phyloP scores from a whole-genome alignment of 495 filamentous ascomycete species.

The Parmelia sp. region DNA sequence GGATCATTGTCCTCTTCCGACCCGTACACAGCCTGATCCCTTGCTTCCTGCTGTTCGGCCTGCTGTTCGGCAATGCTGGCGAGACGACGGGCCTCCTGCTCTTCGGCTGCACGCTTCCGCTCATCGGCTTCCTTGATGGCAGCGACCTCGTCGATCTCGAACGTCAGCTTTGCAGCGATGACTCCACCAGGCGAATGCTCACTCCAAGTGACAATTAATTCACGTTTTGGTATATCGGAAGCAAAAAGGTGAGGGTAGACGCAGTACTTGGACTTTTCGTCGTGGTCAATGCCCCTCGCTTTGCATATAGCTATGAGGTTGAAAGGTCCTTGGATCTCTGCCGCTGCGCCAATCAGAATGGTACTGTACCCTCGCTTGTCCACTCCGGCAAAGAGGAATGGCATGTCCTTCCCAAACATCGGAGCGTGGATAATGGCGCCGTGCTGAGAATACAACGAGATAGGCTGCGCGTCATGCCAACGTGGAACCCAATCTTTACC shows the following conservation, averaged over 20 bases:
- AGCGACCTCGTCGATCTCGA: conserved; percentile 8
- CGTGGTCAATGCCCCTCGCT: conserved; percentile 20
- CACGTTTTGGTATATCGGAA: conserved; percentile 21
- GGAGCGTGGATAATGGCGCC: conserved; percentile 27
- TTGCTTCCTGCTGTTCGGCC: neutral
- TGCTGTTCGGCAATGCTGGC: neutral
- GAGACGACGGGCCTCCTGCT: neutral
- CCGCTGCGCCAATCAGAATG: conserved; percentile 26
- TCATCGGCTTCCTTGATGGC: neutral
- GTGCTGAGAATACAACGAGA: conserved; percentile 27
- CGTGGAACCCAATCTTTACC: conserved; percentile 21
- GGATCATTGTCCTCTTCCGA: neutral
- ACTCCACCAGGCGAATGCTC: conserved; percentile 29
- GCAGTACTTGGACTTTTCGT: conserved; percentile 25
- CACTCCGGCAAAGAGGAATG: conserved; percentile 30
- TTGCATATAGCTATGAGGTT: conserved; percentile 20
- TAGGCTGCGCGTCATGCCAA: conserved; percentile 12
- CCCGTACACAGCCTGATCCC: neutral
- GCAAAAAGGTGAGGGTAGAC: conserved; percentile 32
- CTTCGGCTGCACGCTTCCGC: neutral
- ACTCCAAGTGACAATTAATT: conserved; percentile 33
- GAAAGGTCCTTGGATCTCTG: conserved; percentile 28
- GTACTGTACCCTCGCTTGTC: conserved; percentile 25
- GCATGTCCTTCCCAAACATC: conserved; percentile 27
- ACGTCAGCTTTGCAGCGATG: conserved; percentile 24